Conservation (phyloP, 306 rosid species). For the Inga oerstediana region DNA sequence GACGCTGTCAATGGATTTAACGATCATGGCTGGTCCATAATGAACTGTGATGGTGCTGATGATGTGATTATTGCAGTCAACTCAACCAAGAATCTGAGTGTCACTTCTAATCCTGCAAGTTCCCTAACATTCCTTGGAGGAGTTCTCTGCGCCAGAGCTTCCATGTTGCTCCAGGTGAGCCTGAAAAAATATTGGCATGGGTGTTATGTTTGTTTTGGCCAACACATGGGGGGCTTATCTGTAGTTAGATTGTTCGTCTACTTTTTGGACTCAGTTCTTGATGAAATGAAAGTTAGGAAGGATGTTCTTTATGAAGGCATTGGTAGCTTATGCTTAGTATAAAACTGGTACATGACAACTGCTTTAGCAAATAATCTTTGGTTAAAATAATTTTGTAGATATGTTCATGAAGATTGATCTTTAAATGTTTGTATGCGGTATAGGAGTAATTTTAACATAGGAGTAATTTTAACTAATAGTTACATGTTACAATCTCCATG, state of each 20-base stretch:
- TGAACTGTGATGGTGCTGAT: constrained; percentile 85
- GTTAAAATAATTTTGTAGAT: neutral
- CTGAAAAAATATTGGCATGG: constrained; percentile 17
- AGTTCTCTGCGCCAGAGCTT: constrained; percentile 94
- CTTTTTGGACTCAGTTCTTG: neutral
- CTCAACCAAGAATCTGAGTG: constrained; percentile 70
- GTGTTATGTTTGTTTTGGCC: neutral
- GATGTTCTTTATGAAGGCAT: neutral
- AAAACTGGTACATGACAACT: neutral
- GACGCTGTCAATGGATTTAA: constrained; percentile 97
- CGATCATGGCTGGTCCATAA: constrained; percentile 91
- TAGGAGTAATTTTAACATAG: neutral
- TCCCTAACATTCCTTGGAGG: constrained; percentile 85
- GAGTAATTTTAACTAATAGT: neutral
- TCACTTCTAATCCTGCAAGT: constrained; percentile 67
- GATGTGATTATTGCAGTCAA: constrained; percentile 86
- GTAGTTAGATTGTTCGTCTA: neutral
- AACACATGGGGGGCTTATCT: neutral
- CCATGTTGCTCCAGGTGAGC: constrained; percentile 95
- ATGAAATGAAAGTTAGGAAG: neutral
- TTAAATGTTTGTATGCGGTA: neutral
- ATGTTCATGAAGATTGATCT: neutral
- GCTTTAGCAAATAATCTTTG: neutral
- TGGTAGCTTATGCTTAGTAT: neutral
- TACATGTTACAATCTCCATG: constrained; percentile 8